phyloP scores from a whole-genome alignment of 2,329 filamentous ascomycete species.

The Trematosphaeria pertusa region DNA sequence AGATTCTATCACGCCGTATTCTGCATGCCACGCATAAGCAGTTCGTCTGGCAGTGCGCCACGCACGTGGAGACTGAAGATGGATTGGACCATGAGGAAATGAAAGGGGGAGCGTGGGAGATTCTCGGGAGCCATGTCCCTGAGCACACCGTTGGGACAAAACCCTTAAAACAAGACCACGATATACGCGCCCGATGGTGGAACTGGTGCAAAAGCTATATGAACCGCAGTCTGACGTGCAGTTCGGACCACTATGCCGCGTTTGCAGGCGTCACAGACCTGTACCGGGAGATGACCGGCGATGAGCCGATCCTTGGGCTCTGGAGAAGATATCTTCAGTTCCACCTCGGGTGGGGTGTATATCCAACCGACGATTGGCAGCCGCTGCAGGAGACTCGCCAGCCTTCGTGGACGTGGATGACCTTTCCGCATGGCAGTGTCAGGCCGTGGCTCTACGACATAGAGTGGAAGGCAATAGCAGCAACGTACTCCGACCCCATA shows the following conservation, averaged over 20 bases:
- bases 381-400: background rate
- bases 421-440: slow-evolving; percentile 2
- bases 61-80: background rate
- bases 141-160: background rate
- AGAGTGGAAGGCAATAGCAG: background rate
- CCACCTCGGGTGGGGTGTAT: background rate
- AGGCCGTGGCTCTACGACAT: background rate
- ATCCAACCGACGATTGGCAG: background rate
- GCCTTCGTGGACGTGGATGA: slow-evolving; percentile 4
- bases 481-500: background rate
- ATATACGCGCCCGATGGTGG: background rate
- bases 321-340: background rate
- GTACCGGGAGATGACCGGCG: background rate
- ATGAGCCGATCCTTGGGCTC: background rate
- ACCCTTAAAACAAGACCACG: background rate
- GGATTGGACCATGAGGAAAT: background rate
- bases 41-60: background rate
- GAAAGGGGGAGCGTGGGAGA: background rate
- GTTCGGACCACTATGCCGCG: background rate
- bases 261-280: background rate
- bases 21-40: background rate
- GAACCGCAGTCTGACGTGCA: background rate
- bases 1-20: background rate
- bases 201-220: background rate
- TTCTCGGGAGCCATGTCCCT: background rate